These are phyloP conservation scores for Fusarium brevicatenulatum DNA, from an alignment of 2,329 filamentous ascomycete species.

Conservation along the genomic window DNA sequence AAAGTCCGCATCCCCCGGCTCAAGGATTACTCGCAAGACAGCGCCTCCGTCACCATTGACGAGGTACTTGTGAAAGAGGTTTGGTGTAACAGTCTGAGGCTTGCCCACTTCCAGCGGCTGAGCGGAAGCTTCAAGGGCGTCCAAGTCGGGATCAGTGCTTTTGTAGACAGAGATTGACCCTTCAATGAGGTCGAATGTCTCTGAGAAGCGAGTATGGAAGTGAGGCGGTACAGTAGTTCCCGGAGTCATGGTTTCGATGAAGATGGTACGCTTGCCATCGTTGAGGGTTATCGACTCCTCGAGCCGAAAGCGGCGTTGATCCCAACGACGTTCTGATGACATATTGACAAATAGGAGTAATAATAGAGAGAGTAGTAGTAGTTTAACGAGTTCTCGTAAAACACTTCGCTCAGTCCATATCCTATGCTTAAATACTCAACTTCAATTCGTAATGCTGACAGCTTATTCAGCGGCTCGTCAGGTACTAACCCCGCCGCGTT, in stretches of 20 bases:
- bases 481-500: not conserved
- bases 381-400: rapidly evolving
- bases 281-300: constrained; percentile 2
- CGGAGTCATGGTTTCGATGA: constrained; percentile 9
- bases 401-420: not conserved
- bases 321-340: constrained; percentile 14
- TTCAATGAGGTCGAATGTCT: not conserved
- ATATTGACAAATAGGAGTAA: rapidly evolving
- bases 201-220: not conserved
- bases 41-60: not conserved
- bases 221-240: not conserved
- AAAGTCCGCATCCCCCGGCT: not conserved
- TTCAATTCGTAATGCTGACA: not conserved
- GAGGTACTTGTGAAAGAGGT: not conserved
- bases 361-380: rapidly evolving
- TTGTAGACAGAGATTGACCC: not conserved
- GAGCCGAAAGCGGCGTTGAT: constrained; percentile 5
- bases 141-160: not conserved
- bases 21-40: not conserved
- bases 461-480: not conserved
- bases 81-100: not conserved
- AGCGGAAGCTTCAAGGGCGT: not conserved
- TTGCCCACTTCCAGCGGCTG: not conserved
- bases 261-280: constrained; percentile 1
- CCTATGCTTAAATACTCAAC: not conserved